phyloP scores from a whole-genome alignment of 768 basidiomycete species.

The Hygrocybe coccinea region DNA sequence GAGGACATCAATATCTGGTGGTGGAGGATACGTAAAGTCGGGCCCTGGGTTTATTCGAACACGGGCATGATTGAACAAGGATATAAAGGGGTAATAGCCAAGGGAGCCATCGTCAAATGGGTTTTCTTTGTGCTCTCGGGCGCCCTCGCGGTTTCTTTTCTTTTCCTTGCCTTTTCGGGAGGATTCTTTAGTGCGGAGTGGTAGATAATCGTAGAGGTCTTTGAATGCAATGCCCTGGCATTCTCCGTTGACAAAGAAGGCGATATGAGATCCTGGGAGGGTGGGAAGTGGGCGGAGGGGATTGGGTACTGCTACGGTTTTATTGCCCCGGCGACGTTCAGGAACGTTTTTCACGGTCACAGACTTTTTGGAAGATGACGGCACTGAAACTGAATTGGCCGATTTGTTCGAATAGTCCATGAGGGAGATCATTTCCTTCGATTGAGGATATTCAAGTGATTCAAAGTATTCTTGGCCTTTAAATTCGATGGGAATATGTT shows the following conservation, averaged over 20 bases:
- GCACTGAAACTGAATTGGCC: slow-evolving; percentile 49
- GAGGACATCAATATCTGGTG: slow-evolving; percentile 66
- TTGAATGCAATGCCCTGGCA: slow-evolving; percentile 78
- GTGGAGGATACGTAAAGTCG: slow-evolving; percentile 74
- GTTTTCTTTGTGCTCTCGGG: slow-evolving; percentile 75
- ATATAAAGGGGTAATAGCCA: slow-evolving; percentile 95
- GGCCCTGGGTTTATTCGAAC: slow-evolving; percentile 88
- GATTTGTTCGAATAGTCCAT: slow-evolving; percentile 71
- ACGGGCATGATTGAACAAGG: slow-evolving; percentile 84
- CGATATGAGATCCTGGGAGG: slow-evolving; percentile 66
- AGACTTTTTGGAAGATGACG: slow-evolving; percentile 56
- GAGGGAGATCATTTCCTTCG: slow-evolving; percentile 88
- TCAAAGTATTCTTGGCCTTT: slow-evolving; percentile 98
- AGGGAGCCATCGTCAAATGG: slow-evolving; percentile 90
- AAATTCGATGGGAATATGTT: slow-evolving; percentile 89
- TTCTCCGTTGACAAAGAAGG: slow-evolving; percentile 91
- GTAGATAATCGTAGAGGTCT: slow-evolving; percentile 86
- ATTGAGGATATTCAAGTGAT: slow-evolving; percentile 78
- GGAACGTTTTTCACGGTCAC: slow-evolving; percentile 62
- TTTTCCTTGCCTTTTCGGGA: slow-evolving; percentile 62
- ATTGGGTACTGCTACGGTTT: slow-evolving; percentile 26
- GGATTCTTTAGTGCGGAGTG: slow-evolving; percentile 60
- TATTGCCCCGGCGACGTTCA: slow-evolving; percentile 41
- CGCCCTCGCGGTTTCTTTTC: slow-evolving; percentile 54
- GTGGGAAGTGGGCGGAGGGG: slow-evolving; percentile 63